These are phyloP conservation scores for Lactarius hatsudake DNA, from an alignment of 768 basidiomycete species.

Conservation along the genomic window DNA sequence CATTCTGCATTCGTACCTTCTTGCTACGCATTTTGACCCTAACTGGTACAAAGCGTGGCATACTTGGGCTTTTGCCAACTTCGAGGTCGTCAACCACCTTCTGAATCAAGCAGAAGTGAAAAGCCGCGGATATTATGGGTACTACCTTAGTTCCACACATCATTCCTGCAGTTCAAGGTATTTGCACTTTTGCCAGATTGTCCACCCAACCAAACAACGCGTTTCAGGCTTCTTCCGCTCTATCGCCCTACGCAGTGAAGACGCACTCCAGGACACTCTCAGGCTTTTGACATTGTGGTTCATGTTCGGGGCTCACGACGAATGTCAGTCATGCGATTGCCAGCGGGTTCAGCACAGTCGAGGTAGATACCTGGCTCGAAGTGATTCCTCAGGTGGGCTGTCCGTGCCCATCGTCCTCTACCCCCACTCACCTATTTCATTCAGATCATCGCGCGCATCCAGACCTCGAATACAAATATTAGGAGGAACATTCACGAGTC, in stretches of 20 bases:
- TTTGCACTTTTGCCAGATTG: background rate
- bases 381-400: conserved; percentile 88
- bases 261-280: conserved; percentile 92
- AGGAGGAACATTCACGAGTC: conserved; percentile 83
- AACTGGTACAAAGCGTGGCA: conserved; percentile 99
- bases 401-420: background rate
- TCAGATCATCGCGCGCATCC: conserved; percentile 97
- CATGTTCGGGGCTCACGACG: conserved; percentile 88
- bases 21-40: conserved; percentile 88
- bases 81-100: conserved; percentile 83
- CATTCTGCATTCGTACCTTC: conserved; percentile 79
- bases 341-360: conserved; percentile 82
- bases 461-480: conserved; percentile 86
- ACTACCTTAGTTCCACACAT: conserved; percentile 77
- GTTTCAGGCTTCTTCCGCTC: conserved; percentile 88
- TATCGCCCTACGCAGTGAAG: conserved; percentile 83
- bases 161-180: conserved; percentile 88
- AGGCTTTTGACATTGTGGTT: conserved; percentile 96
- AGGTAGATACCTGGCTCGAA: conserved; percentile 97
- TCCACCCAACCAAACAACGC: conserved; percentile 15
- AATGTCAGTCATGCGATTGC: conserved; percentile 89
- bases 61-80: conserved; percentile 95
- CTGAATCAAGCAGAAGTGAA: conserved; percentile 62
- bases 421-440: conserved; percentile 2
- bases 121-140: conserved; percentile 54